Base-by-base conservation (phyloP, 352 stramenopile species). In the Peronospora tabacina region DNA sequence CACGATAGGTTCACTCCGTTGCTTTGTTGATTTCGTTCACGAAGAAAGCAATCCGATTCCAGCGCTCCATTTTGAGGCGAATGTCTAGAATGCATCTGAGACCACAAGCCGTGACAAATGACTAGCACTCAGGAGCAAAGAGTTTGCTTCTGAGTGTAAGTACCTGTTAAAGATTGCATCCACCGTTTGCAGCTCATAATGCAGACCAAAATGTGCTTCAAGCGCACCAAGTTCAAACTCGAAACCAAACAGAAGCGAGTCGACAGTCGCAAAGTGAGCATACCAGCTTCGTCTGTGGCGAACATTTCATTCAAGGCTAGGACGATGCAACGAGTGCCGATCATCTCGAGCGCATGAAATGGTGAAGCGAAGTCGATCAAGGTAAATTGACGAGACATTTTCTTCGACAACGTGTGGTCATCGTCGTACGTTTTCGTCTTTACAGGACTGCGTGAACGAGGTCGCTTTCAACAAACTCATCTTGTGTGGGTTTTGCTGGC, bases 401-500 rank as follows among this genome's bases (percentile, higher is more conserved):
- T 99, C 37, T 98, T 98, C 63, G 98, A 98, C 70, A 97, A 79
- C 40, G 85, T 98, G 0, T 71, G 28, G 90, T 98, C 22, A 5
- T 99, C 55, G 58, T 98, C 1, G 79, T 90, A 64, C 75, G 74
- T 82, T 1, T 47, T n/a, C 9, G 8, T 5, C 2, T 3, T 26
- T 8, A 4, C 28, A 33, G 28, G 3, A 19, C 7, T 26, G 22
- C 22, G n/a, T n/a, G n/a, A n/a, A n/a, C n/a, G n/a, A 26, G 22
- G 22, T 26, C 3, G 7, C 22, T 5, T 26, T 0, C 22, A 26
- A 26, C 22, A 26, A 26, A 2, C 22, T 26, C 22, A 6, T 26
- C 22, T 26, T 26, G 22, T 26, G 22, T 26, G 22, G 52, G 24
- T 36, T 13, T 30, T 46, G 11, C 11, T 45, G 36, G 49, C 34